Percentiles rank a stretch among this genome's conserved stretches.
These are phyloP conservation scores for Mycena sanguinolenta DNA, from an alignment of 768 basidiomycete genomes.

Conservation along the genomic window DNA sequence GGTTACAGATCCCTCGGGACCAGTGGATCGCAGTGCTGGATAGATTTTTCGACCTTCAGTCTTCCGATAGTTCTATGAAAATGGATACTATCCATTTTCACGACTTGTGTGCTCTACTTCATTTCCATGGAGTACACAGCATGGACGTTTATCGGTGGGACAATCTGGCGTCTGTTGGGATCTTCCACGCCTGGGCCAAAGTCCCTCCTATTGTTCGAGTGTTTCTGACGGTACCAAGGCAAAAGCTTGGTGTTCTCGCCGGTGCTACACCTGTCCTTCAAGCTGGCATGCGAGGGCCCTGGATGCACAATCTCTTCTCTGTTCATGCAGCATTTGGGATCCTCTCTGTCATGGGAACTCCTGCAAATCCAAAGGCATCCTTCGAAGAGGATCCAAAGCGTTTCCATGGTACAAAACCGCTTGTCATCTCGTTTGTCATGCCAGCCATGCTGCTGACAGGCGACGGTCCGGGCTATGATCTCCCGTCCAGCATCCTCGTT, in stretches of 20 bases:
- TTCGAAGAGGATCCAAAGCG: constrained; percentile 37
- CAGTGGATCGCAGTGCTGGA: constrained; percentile 52
- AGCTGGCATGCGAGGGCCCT: constrained; percentile 25
- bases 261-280: constrained; percentile 21
- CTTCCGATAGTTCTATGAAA: constrained; percentile 38
- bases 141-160: constrained; percentile 34
- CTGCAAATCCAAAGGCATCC: constrained; percentile 27
- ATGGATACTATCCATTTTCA: constrained; percentile 52
- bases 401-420: constrained; percentile 21
- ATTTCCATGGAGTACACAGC: constrained; percentile 49
- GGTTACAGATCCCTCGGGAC: constrained; percentile 37
- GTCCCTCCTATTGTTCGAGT: constrained; percentile 35
- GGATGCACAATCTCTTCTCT: constrained; percentile 34
- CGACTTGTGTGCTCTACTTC: constrained; percentile 53
- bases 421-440: constrained; percentile 24
- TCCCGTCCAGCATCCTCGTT: constrained; percentile 9
- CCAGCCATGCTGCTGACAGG: constrained; percentile 21
- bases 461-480: constrained; percentile 16
- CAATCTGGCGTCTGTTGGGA: constrained; percentile 33
- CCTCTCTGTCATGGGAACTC: constrained; percentile 28
- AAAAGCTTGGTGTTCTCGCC: constrained; percentile 24
- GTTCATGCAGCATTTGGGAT: constrained; percentile 37
- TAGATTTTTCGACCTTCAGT: constrained; percentile 40
- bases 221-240: constrained; percentile 36
- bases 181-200: constrained; percentile 27